A percentile compares a stretch with the other conserved stretches of the same genome.
phyloP scores from a whole-genome alignment of 495 filamentous ascomycete genomes.

The Penicillium soppii region DNA sequence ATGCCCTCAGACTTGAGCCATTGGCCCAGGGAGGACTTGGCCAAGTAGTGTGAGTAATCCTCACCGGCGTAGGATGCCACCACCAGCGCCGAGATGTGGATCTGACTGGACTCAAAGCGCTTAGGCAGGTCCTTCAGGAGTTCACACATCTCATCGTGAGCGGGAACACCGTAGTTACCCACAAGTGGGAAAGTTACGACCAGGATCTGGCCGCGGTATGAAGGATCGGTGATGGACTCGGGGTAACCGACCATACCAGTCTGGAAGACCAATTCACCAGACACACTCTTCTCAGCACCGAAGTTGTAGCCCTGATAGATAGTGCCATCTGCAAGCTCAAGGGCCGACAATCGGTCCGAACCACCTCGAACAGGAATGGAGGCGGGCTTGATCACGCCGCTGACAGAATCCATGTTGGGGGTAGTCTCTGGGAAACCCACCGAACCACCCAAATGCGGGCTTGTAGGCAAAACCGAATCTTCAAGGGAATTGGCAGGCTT shows the following conservation, averaged over 20 bases:
- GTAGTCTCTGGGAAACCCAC: conserved; percentile 37
- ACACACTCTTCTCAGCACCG: conserved; percentile 85
- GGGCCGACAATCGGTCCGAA: conserved; percentile 62
- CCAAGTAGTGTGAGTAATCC: conserved; percentile 91
- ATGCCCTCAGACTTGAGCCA: conserved; percentile 96
- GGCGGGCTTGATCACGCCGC: conserved; percentile 51
- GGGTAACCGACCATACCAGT: conserved; percentile 99
- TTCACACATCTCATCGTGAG: conserved; percentile 75
- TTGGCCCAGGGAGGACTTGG: conserved; percentile 80
- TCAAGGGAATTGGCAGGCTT: conserved; percentile 28
- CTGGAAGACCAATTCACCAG: conserved; percentile 98
- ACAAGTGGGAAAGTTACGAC: conserved; percentile 89
- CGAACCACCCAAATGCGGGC: conserved; percentile 35
- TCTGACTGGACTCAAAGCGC: conserved; percentile 86
- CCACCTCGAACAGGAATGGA: conserved; percentile 40
- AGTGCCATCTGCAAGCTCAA: conserved; percentile 88
- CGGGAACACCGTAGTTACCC: conserved; percentile 94
- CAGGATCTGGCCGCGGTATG: conserved; percentile 88
- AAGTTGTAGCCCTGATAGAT: conserved; percentile 93
- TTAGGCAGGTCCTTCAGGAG: conserved; percentile 80
- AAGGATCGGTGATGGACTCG: conserved; percentile 90
- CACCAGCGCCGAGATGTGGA: conserved; percentile 89
- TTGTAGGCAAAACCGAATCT: conserved; percentile 34
- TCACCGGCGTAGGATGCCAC: conserved; percentile 90
- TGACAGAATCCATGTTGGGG: conserved; percentile 33